Base-by-base conservation (phyloP, 345 rosid species). In the Salix viminalis region DNA sequence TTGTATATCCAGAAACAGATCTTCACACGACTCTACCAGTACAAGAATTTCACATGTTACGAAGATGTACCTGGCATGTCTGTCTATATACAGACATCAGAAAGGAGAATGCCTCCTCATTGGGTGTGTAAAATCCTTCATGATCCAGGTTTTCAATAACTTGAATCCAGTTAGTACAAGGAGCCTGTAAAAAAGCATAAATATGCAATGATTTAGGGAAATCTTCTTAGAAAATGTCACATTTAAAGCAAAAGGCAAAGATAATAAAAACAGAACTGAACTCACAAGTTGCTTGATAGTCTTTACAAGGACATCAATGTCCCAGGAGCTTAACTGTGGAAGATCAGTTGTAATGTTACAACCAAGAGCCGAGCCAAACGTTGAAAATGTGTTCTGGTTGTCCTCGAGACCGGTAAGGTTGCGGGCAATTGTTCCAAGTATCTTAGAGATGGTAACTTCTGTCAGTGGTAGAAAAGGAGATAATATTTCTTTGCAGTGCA, bases 111-210 rank as follows among this genome's bases (percentile, higher is more conserved):
- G 97, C 95, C 54, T 94, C 96, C 83, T 92, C 92, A 62, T 82
- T 87, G 68, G 97, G 97, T 82, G 92, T 80, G 79, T 82, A 85
- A 82, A 96, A 96, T 48, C 96, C 98, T 70, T 90, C 97, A 52
- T 96, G 87, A 85, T 96, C 99, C 74, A 96, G 86, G 73, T 87
- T 85, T 81, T 93, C 98, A 73, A 91, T 78, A 70, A 93, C 98
- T 76, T 80, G 79, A 62, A 79, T 78, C 99, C 98, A 96, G 85
- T 87, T 85, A 79, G 88, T 93, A 84, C 78, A 85, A 76, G 98
- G 98, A 75, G 97, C 98, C 99, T 93, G 88, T n/a, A 83, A 67
- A 67, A 10, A 37, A 72, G 26, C 68, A 71, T 15, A 65, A 41
- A 73, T 69, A 23, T 32, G 73, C 70, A 73, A 52, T 28, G 65